Evolutionary conservation across 345 rosid genomes (phyloP).

Genomic region (Barbarea vulgaris): DNA sequence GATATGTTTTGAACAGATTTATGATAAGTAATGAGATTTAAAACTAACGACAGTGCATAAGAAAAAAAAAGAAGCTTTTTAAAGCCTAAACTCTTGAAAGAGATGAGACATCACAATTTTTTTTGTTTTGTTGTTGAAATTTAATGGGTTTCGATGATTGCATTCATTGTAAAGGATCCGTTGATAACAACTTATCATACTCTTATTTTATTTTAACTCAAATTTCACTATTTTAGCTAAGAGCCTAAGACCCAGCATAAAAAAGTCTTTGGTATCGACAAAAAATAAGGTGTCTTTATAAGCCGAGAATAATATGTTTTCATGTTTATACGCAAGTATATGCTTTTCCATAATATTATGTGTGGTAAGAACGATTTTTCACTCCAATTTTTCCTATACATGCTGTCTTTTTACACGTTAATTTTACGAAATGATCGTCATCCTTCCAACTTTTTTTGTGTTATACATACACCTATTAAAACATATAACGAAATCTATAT

Average conservation of each 20-base stretch:
- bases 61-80: slow-evolving; percentile 32
- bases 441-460: neutral
- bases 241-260: neutral
- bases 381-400: neutral
- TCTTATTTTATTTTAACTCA: neutral
- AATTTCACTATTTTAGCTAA: slow-evolving; percentile 28
- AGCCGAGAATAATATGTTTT: neutral
- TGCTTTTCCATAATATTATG: neutral
- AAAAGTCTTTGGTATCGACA: slow-evolving; percentile 24
- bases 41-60: slow-evolving; percentile 36
- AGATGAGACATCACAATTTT: slow-evolving; percentile 37
- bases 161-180: slow-evolving; percentile 39
- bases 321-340: neutral
- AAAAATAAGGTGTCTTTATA: slow-evolving; percentile 9
- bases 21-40: slow-evolving; percentile 42
- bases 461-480: neutral
- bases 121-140: neutral
- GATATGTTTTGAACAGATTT: slow-evolving; percentile 39
- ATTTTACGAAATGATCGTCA: neutral
- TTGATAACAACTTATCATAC: slow-evolving; percentile 42
- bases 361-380: neutral
- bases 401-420: neutral
- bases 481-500: neutral
- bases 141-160: slow-evolving; percentile 29
- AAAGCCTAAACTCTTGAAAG: slow-evolving; percentile 35